phyloP scores from a whole-genome alignment of 2,329 filamentous ascomycete genomes.

The Trichoderma sp. region DNA sequence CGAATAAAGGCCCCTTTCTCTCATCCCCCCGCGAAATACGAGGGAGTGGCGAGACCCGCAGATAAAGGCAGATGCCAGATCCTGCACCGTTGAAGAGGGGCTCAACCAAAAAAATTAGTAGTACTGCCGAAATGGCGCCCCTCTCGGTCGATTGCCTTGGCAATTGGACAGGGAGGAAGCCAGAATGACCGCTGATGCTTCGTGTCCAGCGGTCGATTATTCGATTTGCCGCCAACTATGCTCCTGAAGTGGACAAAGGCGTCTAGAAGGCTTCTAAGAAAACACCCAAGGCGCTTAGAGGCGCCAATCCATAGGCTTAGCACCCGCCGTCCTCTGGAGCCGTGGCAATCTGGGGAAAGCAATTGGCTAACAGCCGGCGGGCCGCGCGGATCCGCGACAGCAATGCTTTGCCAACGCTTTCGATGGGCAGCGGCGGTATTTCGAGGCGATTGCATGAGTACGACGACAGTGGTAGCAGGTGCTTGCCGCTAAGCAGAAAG shows the following conservation, averaged over 20 bases:
- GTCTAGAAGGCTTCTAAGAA: not conserved
- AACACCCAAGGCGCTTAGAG: not conserved
- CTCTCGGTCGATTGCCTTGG: not conserved
- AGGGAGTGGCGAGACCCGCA: not conserved
- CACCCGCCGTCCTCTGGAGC: not conserved
- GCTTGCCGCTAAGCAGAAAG: not conserved
- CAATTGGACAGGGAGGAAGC: not conserved
- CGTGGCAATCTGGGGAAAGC: not conserved
- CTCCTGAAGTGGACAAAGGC: not conserved
- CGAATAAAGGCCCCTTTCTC: not conserved
- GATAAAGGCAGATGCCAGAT: not conserved
- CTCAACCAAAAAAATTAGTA: slow-evolving; percentile 12
- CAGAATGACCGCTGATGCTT: not conserved
- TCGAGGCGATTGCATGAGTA: not conserved
- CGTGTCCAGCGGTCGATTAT: not conserved
- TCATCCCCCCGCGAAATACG: not conserved
- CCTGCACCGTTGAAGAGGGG: slow-evolving; percentile 9
- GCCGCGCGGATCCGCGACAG: slow-evolving; percentile 6
- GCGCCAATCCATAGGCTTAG: not conserved
- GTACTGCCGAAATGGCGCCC: slow-evolving; percentile 2
- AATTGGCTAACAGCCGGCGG: slow-evolving; percentile 1
- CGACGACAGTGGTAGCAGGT: not conserved
- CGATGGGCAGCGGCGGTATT: not conserved
- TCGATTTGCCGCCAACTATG: not conserved
- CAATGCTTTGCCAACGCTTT: not conserved